Base-by-base conservation (phyloP, 2,329 filamentous ascomycete genomes). In the Sporothrix humicola region DNA sequence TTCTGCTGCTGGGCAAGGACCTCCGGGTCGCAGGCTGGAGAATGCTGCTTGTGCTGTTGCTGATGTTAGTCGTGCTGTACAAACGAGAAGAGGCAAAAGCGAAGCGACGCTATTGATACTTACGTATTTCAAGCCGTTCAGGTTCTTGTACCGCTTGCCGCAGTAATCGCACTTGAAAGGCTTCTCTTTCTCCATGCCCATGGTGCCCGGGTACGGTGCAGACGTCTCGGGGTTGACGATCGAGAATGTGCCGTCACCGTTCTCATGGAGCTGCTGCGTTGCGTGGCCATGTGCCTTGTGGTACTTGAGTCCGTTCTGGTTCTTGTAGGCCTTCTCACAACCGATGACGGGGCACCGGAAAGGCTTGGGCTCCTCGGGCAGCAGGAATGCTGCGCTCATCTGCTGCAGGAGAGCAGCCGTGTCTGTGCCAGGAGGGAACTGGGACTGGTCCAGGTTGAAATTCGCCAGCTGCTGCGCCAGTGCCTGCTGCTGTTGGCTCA, bases 171-270 rank as follows among this genome's bases (percentile, higher is more conserved):
- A 99, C 80, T 95, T 95, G 82, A 98, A 98, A 2, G 96, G 96
- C 85, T 99, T 99, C 85, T 98, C 95, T 82, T 98, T 99, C 84
- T 99, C 96, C 96, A 99, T 99, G n/a, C 96, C 96, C 50, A 97
- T 86, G 0, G 96, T 98, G 46, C 96, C 96, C 0, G 96, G 96
- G 77, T 98, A 99, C 0, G 96, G 96, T 1, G 94, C 89, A 42
- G 93, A 96, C 0, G 96, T 98, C 80, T 97, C 93, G 0, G 96
- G 96, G 78, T 99, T 97, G 70, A 99, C 95, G 77, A 99, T 99
- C 0, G 95, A 98, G 81, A 97, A 98, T 1, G 96, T 98, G 70
- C 96, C 96, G 79, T 99, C 96, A 17, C 93, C 92, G 79, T 99
- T 99, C 81, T 98, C 95, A 80, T 98, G 95, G 74, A 99, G 87